Percentiles rank a stretch among this genome's conserved stretches.
Conservation (phyloP, 768 basidiomycete species). For the Filobasidium wieringae region DNA sequence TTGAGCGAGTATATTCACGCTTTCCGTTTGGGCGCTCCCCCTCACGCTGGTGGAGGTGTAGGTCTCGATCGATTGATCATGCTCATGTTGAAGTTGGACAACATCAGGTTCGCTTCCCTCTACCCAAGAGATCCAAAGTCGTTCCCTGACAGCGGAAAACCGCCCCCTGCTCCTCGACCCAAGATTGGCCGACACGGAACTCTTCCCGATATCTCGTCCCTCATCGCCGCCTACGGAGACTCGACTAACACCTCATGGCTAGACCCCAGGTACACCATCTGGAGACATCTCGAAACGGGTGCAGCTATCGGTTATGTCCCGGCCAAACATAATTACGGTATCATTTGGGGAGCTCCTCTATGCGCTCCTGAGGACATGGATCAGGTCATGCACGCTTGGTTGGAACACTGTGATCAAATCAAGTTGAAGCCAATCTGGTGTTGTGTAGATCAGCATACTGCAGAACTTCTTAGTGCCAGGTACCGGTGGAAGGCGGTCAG, state of each 20-base stretch:
- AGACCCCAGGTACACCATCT: constrained; percentile 47
- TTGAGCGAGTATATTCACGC: constrained; percentile 86
- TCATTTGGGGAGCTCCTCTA: constrained; percentile 56
- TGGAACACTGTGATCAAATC: constrained; percentile 42
- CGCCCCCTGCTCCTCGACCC: constrained; percentile 16
- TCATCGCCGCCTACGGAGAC: constrained; percentile 57
- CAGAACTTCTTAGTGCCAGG: constrained; percentile 45
- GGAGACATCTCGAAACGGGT: constrained; percentile 49
- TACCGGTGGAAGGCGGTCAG: constrained; percentile 52
- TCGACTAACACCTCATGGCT: constrained; percentile 61
- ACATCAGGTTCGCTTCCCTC: constrained; percentile 76
- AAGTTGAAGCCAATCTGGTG: constrained; percentile 50
- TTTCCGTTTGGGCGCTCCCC: constrained; percentile 82
- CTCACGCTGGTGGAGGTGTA: constrained; percentile 93
- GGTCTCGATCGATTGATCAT: constrained; percentile 86
- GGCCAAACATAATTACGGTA: constrained; percentile 44
- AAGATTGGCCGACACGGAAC: constrained; percentile 18
- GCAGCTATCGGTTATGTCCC: constrained; percentile 55
- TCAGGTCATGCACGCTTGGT: constrained; percentile 46
- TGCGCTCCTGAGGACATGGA: constrained; percentile 41
- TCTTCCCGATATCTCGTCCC: constrained; percentile 43
- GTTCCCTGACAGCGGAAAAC: constrained; percentile 11
- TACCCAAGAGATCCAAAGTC: constrained; percentile 50
- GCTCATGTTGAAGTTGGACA: constrained; percentile 89
- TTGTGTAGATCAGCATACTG: constrained; percentile 49